phyloP scores from a whole-genome alignment of 1,284 basidiomycete species.

The Leccinum subfulvum region DNA sequence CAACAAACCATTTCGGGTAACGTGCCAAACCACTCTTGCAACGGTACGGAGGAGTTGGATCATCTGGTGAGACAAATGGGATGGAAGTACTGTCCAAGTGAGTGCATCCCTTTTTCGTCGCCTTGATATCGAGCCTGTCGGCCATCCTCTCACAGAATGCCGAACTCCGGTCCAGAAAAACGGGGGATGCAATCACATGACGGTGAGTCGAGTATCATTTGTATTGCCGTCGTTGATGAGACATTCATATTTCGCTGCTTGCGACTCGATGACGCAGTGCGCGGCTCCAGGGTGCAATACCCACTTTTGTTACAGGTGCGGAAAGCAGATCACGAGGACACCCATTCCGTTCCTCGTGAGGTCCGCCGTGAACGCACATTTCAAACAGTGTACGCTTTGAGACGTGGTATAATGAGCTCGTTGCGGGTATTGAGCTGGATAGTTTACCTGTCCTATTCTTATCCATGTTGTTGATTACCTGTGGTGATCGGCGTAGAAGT shows the following conservation, averaged over 20 bases:
- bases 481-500: neutral
- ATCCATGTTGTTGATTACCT: neutral
- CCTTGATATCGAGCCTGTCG: neutral
- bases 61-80: constrained; percentile 50
- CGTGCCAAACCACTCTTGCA: constrained; percentile 51
- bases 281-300: constrained; percentile 55
- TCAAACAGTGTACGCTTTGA: constrained; percentile 32
- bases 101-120: constrained; percentile 1
- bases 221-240: neutral
- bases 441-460: neutral
- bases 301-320: constrained; percentile 64
- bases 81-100: constrained; percentile 55
- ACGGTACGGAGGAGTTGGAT: constrained; percentile 52
- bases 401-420: neutral
- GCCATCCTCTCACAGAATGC: constrained; percentile 44
- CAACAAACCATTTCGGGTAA: constrained; percentile 40
- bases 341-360: constrained; percentile 42
- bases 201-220: constrained; percentile 38
- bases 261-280: constrained; percentile 40
- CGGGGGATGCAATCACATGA: constrained; percentile 67
- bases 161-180: constrained; percentile 56
- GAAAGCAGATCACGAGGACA: constrained; percentile 49
- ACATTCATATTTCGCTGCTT: neutral
- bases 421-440: neutral
- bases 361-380: constrained; percentile 45